Conservation (phyloP, 2,329 filamentous ascomycete species). For the Verticillium nonalfalfae region DNA sequence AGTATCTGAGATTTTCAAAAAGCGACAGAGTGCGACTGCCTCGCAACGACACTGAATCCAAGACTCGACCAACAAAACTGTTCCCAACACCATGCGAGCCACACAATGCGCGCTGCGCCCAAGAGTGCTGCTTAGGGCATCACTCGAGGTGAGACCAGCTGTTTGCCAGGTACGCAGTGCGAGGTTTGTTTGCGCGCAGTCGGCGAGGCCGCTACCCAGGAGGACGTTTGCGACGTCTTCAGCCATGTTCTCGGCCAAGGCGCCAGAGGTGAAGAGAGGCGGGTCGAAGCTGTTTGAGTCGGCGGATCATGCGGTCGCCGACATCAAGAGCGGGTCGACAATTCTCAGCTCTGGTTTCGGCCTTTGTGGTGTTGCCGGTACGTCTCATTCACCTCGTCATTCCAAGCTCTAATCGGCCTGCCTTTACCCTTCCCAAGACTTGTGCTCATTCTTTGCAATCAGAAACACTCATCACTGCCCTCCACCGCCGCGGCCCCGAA, state of each 20-base stretch:
- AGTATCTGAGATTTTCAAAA: not conserved
- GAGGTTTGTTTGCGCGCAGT: not conserved
- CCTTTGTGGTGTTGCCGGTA: conserved; percentile 69
- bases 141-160: not conserved
- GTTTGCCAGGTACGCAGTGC: not conserved
- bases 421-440: not conserved
- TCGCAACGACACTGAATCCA: not conserved
- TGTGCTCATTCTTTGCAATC: conserved; percentile 4
- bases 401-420: not conserved
- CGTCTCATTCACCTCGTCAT: conserved; percentile 16
- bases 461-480: conserved; percentile 67
- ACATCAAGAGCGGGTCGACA: conserved; percentile 63
- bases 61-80: not conserved
- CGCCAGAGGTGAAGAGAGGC: conserved; percentile 15
- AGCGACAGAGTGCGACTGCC: too few species aligned
- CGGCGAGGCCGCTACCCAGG: not conserved
- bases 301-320: conserved; percentile 63
- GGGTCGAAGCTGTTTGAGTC: conserved; percentile 43
- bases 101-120: not conserved
- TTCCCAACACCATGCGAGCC: not conserved
- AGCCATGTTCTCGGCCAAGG: conserved; percentile 1
- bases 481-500: conserved; percentile 53
- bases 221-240: not conserved
- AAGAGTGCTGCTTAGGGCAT: not conserved
- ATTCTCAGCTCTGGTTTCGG: conserved; percentile 76